Percentiles rank a stretch among this genome's conserved stretches.
Conservation (phyloP, 2,329 filamentous ascomycete genomes). For the Alternaria infectoria region DNA sequence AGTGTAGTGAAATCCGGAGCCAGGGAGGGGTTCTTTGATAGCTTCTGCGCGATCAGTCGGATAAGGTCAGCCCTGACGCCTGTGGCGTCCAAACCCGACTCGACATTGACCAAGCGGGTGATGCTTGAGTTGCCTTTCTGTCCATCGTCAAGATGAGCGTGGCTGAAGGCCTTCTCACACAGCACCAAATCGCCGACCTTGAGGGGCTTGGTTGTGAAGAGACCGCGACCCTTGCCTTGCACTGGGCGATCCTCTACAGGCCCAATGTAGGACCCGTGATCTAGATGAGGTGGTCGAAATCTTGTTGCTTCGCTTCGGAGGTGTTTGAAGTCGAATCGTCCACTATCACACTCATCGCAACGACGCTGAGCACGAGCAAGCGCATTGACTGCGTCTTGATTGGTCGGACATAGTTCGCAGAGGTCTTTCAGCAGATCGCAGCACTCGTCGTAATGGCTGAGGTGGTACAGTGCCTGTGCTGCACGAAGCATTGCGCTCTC, state of each 20-base stretch:
- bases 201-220: constrained; percentile 58
- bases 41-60: constrained; percentile 52
- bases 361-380: constrained; percentile 25
- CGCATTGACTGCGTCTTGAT: constrained; percentile 35
- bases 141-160: constrained; percentile 42
- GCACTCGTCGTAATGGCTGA: constrained; percentile 47
- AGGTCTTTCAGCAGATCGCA: constrained; percentile 45
- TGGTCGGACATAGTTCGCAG: constrained; percentile 26
- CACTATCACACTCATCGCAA: constrained; percentile 46
- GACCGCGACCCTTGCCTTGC: constrained; percentile 52
- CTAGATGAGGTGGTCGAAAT: constrained; percentile 49
- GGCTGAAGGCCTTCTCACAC: constrained; percentile 63
- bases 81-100: constrained; percentile 38
- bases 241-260: constrained; percentile 52
- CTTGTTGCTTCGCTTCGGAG: constrained; percentile 51
- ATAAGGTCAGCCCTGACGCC: constrained; percentile 54
- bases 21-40: constrained; percentile 51
- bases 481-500: constrained; percentile 56
- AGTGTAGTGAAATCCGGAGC: constrained; percentile 42
- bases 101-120: constrained; percentile 49
- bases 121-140: constrained; percentile 13
- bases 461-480: constrained; percentile 53
- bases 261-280: constrained; percentile 56
- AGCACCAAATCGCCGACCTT: constrained; percentile 28
- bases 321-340: constrained; percentile 44